phyloP scores from a whole-genome alignment of 129 eudicot genomes.

The Smallanthus sonchifolius region DNA sequence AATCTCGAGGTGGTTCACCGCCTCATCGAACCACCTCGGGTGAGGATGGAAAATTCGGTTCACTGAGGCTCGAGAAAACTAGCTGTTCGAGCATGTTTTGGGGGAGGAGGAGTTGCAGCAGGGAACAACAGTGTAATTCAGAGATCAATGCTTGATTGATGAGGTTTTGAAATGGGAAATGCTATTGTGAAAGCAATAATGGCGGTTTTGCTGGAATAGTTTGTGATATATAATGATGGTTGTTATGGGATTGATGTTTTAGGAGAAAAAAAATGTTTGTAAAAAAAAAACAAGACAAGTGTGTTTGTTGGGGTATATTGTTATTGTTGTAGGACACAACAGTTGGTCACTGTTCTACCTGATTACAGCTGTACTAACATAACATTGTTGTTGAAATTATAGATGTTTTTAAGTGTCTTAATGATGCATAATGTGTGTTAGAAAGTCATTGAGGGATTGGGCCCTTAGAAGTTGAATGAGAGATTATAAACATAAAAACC shows the following conservation, averaged over 20 bases:
- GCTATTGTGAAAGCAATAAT: conserved; percentile 38
- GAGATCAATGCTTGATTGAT: conserved; percentile 68
- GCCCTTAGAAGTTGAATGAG: not conserved
- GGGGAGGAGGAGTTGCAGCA: conserved; percentile 90
- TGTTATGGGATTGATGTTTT: not conserved
- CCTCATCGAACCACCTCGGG: conserved; percentile 35
- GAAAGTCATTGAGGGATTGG: not conserved
- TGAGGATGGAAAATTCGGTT: conserved; percentile 56
- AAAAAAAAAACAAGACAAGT: conserved; percentile 6
- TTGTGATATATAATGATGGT: conserved; percentile 21
- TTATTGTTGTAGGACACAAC: conserved; percentile 20
- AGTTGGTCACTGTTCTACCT: conserved; percentile 16
- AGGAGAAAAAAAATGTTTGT: conserved; percentile 22
- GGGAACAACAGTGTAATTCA: conserved; percentile 89
- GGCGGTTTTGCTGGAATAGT: conserved; percentile 31
- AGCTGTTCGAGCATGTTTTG: conserved; percentile 83
- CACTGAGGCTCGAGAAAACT: conserved; percentile 50
- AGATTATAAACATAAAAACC: too few relatives aligned
- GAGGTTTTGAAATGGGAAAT: conserved; percentile 6
- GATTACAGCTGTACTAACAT: conserved; percentile 18
- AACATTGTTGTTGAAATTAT: not conserved
- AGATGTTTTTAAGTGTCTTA: not conserved
- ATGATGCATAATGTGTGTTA: not conserved
- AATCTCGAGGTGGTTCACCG: conserved; percentile 45
- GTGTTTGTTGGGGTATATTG: conserved; percentile 26